Percentiles rank a stretch among this genome's conserved stretches.
Evolutionary conservation across 176 grass and related monocot species (phyloP).

Genomic region (Aechmea fasciata): DNA sequence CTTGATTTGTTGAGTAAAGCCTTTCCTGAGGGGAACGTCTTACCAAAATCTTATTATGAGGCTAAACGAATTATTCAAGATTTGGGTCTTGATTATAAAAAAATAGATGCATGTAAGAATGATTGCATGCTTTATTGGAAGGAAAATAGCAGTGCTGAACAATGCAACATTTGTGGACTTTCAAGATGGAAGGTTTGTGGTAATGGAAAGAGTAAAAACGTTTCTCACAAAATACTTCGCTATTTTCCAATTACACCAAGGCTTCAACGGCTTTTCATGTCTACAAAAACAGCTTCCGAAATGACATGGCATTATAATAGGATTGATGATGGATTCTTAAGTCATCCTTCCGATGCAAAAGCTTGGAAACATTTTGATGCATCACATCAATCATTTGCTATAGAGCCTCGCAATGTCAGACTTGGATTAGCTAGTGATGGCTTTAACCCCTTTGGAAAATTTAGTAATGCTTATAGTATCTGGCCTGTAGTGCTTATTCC

Average conservation of each 20-base stretch:
- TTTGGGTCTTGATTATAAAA: neutral
- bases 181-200: no score
- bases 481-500: no score
- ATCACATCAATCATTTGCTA: neutral
- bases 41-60: neutral
- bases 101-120: neutral
- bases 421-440: neutral
- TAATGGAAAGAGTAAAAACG: no score
- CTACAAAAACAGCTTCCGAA: no score
- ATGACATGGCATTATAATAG: neutral
- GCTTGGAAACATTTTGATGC: neutral
- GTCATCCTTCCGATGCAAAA: neutral
- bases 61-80: no score
- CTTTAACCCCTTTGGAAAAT: neutral
- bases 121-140: neutral
- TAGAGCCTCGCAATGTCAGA: neutral
- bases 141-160: neutral
- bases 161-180: no score
- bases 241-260: neutral
- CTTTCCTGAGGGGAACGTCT: neutral
- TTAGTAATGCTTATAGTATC: neutral
- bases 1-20: neutral
- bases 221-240: no score
- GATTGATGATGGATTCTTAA: neutral
- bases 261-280: neutral